phyloP scores from a whole-genome alignment of 1,284 basidiomycete species.

The Rhodotorula glutinis region DNA sequence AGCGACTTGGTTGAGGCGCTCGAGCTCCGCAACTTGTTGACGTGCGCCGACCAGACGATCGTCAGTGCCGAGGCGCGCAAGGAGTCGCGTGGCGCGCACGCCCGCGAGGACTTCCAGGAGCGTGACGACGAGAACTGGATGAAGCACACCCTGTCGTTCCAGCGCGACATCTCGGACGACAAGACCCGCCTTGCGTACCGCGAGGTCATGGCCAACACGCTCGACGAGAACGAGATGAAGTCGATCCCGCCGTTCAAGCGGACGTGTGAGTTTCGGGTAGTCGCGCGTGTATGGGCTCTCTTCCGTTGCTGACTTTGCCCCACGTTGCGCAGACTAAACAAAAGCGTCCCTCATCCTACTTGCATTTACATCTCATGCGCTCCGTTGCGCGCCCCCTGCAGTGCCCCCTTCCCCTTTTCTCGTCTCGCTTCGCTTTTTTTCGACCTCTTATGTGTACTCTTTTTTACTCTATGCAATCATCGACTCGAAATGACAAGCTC shows the following conservation, averaged over 20 bases:
- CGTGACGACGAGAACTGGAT: slow-evolving; percentile 65
- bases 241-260: slow-evolving; percentile 49
- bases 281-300: no score
- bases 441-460: neutral
- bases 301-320: neutral
- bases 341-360: neutral
- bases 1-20: slow-evolving; percentile 95
- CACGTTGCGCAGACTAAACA: slow-evolving; percentile 6
- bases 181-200: slow-evolving; percentile 90
- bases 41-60: slow-evolving; percentile 94
- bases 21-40: slow-evolving; percentile 92
- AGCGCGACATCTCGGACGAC: slow-evolving; percentile 65
- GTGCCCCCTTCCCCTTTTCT: no score
- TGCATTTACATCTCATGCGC: no score
- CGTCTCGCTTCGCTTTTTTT: no score
- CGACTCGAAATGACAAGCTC: neutral
- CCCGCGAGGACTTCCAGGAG: slow-evolving; percentile 87
- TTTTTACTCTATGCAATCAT: neutral
- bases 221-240: slow-evolving; percentile 94
- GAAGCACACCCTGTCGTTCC: slow-evolving; percentile 66
- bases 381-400: no score
- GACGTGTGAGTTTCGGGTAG: slow-evolving; percentile 19
- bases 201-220: slow-evolving; percentile 73
- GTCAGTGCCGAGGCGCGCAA: slow-evolving; percentile 90
- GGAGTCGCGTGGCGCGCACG: slow-evolving; percentile 96